Base-by-base conservation (phyloP, 192 early-diverging fungal species). In the Dissophora ornata region DNA sequence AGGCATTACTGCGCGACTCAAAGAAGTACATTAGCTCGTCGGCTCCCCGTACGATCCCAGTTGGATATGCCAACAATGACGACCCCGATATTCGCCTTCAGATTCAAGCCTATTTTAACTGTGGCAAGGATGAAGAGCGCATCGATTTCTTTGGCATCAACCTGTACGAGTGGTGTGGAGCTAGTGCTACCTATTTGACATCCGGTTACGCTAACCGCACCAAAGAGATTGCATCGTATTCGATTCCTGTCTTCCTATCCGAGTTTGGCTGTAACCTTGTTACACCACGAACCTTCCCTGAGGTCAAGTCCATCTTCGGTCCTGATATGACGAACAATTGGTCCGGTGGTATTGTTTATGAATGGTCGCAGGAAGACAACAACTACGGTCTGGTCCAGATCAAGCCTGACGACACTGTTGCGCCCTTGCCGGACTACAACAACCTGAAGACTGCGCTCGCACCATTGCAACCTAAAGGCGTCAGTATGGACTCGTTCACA, bases 91-190 rank as follows among this genome's bases (percentile, higher is more conserved):
- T 93, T 65, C 85, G 90, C 52, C 82, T 83, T 64, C 79, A 83
- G 36, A 81, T 92, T 53, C 80, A 87, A 66, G 84, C 69, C 33
- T 93, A 90, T 71, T 93, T 93, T 80, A 84, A 86, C 63, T 93
- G 92, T 49, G 91, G 88, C 46, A 71, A 74, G 4, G 80, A 81
- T 9, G 80, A 80, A 47, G 86, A 84, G 66, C 83, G 84, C 29
- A 89, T 86, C 21, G 91, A 94, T 46, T 94, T 92, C 57, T 91
- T 83, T 57, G 92, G 90, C 36, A 67, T 91, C 46, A 94, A 94
- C 68, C 52, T 91, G 29, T 94, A 94, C 79, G 84, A 87, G 69
- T 94, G 92, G 92, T 94, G 92, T 59, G 91, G 91, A n/a, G 68
- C 53, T 26, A 60, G 83, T 11, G 60, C 63, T 3, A 87, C 78